Base-by-base conservation (phyloP, 2,329 filamentous ascomycete genomes). In the Ophiosphaerella herpotricha region DNA sequence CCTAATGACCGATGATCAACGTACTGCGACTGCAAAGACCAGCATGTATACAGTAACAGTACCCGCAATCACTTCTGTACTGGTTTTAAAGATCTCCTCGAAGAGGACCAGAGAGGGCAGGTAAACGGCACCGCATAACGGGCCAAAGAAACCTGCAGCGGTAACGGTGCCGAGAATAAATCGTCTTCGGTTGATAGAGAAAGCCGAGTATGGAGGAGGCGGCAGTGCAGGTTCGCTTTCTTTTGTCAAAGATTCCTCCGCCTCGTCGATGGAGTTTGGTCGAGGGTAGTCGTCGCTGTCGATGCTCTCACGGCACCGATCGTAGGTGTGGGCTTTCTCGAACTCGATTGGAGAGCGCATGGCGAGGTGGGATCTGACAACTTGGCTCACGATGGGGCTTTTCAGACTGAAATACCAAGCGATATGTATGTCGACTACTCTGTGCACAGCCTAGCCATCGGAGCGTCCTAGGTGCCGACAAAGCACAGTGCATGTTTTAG, bases 41-140 rank as follows among this genome's bases (percentile, higher is more conserved):
- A 72, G 64, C 74, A 76, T 77, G 55, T 77, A 79, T 4, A 78
- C 70, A 0, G 73, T 72, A n/a, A 78, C 75, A 0, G 77, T 77
- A 3, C 68, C 74, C 54, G 78, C 78, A 33, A 78, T 73, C 2
- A 61, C 67, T 5, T 71, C 70, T 23, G 60, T 58, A 7, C 66
- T 68, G 5, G 66, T 65, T 7, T 71, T 54, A 50, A 78, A 78
- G 35, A 74, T 71, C 1, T 54, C 47, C 12, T 70, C 40, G 43
- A 74, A 68, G 13, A 78, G 61, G 2, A 67, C 71, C 23, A 79
- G 64, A 16, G 72, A 68, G 1, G 76, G 77, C 2, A 79, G 58
- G 57, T 78, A 78, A 29, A 78, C 72, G n/a, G 70, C 72, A 26
- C 75, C 76, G n/a, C 73, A 72, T 14, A 79, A 50, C 7, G 77